Base-by-base conservation (phyloP, 2,329 filamentous ascomycete genomes). In the Nigrograna mackinnonii region DNA sequence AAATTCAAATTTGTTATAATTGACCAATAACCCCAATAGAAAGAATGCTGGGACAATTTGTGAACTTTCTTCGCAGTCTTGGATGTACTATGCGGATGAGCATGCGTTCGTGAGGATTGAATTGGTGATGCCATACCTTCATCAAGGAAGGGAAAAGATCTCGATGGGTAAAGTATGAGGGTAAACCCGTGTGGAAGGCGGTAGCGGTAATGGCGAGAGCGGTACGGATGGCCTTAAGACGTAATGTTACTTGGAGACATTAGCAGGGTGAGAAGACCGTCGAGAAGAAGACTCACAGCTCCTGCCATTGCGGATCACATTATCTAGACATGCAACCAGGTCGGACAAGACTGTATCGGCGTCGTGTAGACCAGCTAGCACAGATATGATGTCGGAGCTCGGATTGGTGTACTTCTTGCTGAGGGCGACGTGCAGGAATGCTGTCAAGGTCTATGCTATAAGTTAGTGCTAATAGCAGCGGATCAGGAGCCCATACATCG, bases 1-100 rank as follows among this genome's bases (percentile, higher is more conserved):
- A 43, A 95, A 92, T 69, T 99, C 94, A 62, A 99, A 99, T 68
- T 97, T 99, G 79, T 99, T 97, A 79, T 97, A 97, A 71, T 97
- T 99, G 52, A 89, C 88, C 39, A 99, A 76, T 4, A 97, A 78
- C 11, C 92, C 92, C 16, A 96, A 78, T 7, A 97, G 79, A 12
- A 86, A 82, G 54, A 96, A 91, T 0, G 92, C 87, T 44, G 88
- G 82, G 32, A 89, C 38, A 40, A 80, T 44, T 82, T 82, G 58
- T 79, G 77, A 14, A 77, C 72, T 22, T 18, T 79, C 78, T 47
- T 90, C 84, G 33, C 85, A 80, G 53, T 95, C 89, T 73, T 94
- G 87, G 46, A 95, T 83, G 64, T 91, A 88, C 88, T n/a, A n/a
- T n/a, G 91, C 38, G 58, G 31, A 37, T 36, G 4, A 33, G 24